Evolutionary conservation across 2,329 filamentous ascomycete species (phyloP), one percentile per base, ranked within the genome.

Genomic region (Fusarium haematococcum): DNA sequence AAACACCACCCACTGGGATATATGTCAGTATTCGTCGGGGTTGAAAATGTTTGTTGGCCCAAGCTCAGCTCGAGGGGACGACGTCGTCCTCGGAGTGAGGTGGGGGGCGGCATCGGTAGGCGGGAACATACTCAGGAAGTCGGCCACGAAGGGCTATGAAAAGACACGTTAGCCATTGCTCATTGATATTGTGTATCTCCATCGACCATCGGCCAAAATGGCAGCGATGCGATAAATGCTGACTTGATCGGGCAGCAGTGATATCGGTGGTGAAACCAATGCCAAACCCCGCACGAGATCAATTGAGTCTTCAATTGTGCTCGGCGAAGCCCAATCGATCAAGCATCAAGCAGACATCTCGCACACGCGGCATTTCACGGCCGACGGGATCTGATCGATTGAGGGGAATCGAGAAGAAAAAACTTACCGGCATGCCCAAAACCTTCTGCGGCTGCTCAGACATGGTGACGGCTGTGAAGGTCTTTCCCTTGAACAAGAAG

Each of bases 1-100:
- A 98, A 82, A 99, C 93, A 98, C 97, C 97, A 93, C 97, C 97
- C 97, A 99, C 95, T 97, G 81, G 84, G 14, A 81, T 11, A 48
- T 13, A 61, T 50, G 67, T 77, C 52, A 77, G 75, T 62, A 70
- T 68, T 58, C 18, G 56, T 66, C 63, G 32, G 52, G 8, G 75
- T 68, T 54, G 23, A 27, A 52, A 41, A 43, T 50, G 43, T 60
- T 63, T 45, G 23, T 68, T 64, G 41, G 45, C 61, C 32, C 41
- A 66, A 56, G 41, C 39, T 70, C 59, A 60, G 54, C 57, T 63
- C 48, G 59, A 63, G 33, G 67, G 18, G 70, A 52, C 45, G 35
- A 25, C 37, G 67, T 63, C 63, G 64, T 64, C 45, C 37, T 67
- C 57, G 56, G 59, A 57, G 33, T 37, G 63, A 66, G 65, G 65